Evolutionary conservation across 176 grass and related monocot species (phyloP).

Genomic region (Secale cereale): DNA sequence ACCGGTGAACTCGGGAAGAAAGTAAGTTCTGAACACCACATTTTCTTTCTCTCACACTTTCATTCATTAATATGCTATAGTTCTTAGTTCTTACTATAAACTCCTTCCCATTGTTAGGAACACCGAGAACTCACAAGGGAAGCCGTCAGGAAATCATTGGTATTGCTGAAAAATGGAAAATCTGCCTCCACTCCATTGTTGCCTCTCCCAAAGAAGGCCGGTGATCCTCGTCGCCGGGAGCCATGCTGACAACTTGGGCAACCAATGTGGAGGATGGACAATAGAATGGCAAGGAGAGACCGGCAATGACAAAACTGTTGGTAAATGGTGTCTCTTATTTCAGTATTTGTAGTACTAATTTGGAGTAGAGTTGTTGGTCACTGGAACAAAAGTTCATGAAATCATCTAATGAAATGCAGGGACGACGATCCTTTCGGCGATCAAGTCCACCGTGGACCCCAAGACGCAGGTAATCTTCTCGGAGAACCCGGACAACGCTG

Average conservation of each 20-base stretch:
- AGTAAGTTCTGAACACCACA: conserved; percentile 13
- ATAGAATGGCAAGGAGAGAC: conserved; percentile 59
- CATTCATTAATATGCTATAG: too few relatives aligned
- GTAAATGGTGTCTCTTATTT: too few relatives aligned
- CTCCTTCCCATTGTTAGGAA: conserved; percentile 23
- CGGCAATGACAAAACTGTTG: conserved; percentile 44
- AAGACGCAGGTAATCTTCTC: conserved; percentile 59
- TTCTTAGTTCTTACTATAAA: conserved; percentile 9
- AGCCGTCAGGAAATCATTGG: conserved; percentile 68
- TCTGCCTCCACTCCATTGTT: conserved; percentile 20
- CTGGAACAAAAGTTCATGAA: background rate
- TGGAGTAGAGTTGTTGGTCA: background rate
- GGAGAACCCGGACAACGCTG: background rate
- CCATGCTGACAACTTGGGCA: conserved; percentile 63
- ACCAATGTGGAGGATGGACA: conserved; percentile 78
- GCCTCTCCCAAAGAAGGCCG: conserved; percentile 61
- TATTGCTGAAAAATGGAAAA: conserved; percentile 72
- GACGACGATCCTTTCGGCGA: conserved; percentile 62
- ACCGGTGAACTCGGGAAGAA: conserved; percentile 46
- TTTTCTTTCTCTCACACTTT: background rate
- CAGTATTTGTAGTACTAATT: background rate
- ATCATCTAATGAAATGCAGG: conserved; percentile 16
- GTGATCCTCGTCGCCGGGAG: conserved; percentile 58
- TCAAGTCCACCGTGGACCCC: conserved; percentile 56
- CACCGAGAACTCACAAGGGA: conserved; percentile 59